Evolutionary conservation across 1,284 basidiomycete genomes (phyloP), one percentile per base, ranked within the genome.

Genomic region (Exobasidium rhododendri): DNA sequence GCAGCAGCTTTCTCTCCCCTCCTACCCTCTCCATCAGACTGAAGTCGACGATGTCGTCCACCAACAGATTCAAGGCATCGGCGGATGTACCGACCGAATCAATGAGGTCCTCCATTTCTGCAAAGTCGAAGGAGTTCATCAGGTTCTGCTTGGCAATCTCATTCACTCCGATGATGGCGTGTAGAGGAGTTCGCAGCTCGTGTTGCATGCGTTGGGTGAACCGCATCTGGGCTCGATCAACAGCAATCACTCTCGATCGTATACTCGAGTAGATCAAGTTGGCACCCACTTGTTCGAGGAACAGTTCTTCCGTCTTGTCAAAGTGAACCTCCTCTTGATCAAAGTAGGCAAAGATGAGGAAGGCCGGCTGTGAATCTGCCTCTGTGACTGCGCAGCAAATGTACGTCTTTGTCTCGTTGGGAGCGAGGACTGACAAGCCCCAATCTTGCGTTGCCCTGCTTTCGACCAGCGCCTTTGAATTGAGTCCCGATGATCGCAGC

Each of bases 141-240:
- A 73, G 58, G 2, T 65, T 58, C 11, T 69, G 55, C 24, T 65
- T 65, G 0, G 67, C 56, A 30, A 63, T 56, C 43, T 71, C 70
- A 17, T 61, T 53, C 10, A 73, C 57, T 1, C 71, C 70, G 10
- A 61, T 28, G 20, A 62, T 62, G 20, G 45, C 43, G 24, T 62
- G 61, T 29, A 62, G 24, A 29, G 61, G 61, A 5, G 61, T 62
- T 28, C 61, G 61, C 7, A 62, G 35, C 24, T 61, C 35, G 29
- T 62, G 61, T 49, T 62, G 61, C 20, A 62, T 45, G 3, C 56
- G 26, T 49, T 62, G 61, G n/a, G 46, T 67, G 52, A 71, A 64
- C 30, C 62, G 61, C n/a, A 68, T 69, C 47, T 69, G 69, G 4
- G 69, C 67, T 31, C 61, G 60, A 35, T 71, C 69, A 56, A 67